These are phyloP conservation scores for Gossypium bickii DNA, from an alignment of 345 rosid species.

Conservation along the genomic window DNA sequence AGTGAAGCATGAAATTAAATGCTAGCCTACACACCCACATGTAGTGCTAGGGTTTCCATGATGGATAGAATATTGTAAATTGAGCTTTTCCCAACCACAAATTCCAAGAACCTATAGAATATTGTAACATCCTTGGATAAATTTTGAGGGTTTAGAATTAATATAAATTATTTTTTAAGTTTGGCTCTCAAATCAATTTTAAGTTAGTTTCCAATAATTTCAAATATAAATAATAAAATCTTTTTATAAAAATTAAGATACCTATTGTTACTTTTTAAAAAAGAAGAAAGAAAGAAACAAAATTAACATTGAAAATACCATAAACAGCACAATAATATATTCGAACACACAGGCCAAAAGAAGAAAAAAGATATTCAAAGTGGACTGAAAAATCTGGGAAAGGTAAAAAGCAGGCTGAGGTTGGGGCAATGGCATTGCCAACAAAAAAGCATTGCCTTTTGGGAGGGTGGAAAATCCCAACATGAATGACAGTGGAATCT, in stretches of 20 bases:
- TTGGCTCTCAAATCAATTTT: too few relatives aligned
- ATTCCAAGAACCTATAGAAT: too few relatives aligned
- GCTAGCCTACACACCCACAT: conserved; percentile 19
- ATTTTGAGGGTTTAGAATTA: too few relatives aligned
- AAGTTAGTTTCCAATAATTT: too few relatives aligned
- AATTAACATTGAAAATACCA: too few relatives aligned
- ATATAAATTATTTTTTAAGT: too few relatives aligned
- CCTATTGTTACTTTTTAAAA: too few relatives aligned
- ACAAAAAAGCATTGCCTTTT: not conserved
- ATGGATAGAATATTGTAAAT: not conserved
- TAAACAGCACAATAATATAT: too few relatives aligned
- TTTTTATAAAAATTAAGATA: not conserved
- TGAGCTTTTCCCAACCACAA: too few relatives aligned
- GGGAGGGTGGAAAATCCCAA: not conserved
- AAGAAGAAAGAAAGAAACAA: too few relatives aligned
- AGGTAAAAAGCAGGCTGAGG: not conserved
- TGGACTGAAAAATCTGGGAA: not conserved
- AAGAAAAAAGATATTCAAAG: not conserved
- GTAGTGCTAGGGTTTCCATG: not conserved
- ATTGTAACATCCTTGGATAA: not conserved
- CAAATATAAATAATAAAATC: not conserved
- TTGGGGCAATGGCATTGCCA: not conserved
- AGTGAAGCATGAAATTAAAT: conserved; percentile 9
- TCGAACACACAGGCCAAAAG: too few relatives aligned
- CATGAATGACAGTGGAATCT: conserved; percentile 12